Percentiles rank a stretch among this genome's conserved stretches.
These are phyloP conservation scores for Copromyces sp. DNA, from an alignment of 495 filamentous ascomycete genomes.

Conservation along the genomic window DNA sequence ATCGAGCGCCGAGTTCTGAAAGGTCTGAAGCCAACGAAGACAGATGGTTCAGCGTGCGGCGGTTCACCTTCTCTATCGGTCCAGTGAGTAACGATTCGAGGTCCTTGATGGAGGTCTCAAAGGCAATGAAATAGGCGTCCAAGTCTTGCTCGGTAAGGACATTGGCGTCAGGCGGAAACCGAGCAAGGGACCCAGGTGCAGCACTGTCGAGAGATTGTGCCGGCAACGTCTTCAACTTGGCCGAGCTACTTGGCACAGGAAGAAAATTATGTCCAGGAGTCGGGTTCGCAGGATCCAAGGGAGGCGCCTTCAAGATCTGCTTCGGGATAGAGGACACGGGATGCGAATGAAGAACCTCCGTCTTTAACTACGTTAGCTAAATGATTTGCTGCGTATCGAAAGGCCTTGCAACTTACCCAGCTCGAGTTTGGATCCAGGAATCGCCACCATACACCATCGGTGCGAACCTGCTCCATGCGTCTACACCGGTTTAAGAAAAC, in stretches of 20 bases:
- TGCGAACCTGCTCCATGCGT: constrained; percentile 82
- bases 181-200: constrained; percentile 57
- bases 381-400: not conserved
- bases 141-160: constrained; percentile 78
- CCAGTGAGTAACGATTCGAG: constrained; percentile 79
- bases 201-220: constrained; percentile 28
- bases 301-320: constrained; percentile 83
- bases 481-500: constrained; percentile 92
- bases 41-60: constrained; percentile 75
- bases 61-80: constrained; percentile 91
- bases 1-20: constrained; percentile 82
- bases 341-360: constrained; percentile 80
- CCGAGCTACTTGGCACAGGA: constrained; percentile 71
- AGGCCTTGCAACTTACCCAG: constrained; percentile 58
- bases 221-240: constrained; percentile 61
- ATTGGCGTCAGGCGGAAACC: constrained; percentile 73
- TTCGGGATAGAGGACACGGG: constrained; percentile 89
- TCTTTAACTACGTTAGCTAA: constrained; percentile 46
- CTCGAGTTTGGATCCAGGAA: constrained; percentile 96
- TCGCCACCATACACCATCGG: constrained; percentile 94
- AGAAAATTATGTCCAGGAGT: constrained; percentile 81
- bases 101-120: constrained; percentile 78
- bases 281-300: constrained; percentile 83
- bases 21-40: constrained; percentile 76
- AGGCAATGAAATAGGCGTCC: constrained; percentile 89